phyloP scores from a whole-genome alignment of 2,329 filamentous ascomycete species.

The Diaporthe longicolla region DNA sequence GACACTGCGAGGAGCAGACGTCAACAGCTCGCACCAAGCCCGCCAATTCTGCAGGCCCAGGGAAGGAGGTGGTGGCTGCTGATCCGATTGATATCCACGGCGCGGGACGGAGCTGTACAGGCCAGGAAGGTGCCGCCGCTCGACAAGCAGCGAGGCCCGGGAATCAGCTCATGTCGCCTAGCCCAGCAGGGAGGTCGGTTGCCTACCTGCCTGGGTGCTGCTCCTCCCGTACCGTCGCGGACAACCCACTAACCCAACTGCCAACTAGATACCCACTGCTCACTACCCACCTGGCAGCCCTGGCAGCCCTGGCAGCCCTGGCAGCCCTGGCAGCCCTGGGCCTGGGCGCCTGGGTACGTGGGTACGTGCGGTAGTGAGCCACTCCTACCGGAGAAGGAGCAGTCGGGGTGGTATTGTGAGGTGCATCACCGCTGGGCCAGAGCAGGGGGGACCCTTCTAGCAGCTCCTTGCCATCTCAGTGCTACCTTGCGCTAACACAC shows the following conservation, averaged over 20 bases:
- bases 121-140: constrained; percentile 6
- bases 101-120: not conserved
- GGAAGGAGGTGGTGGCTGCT: not conserved
- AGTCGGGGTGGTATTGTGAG: not conserved
- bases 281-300: too few species aligned
- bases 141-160: not conserved
- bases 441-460: constrained; percentile 28
- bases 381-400: not conserved
- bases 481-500: constrained; percentile 1
- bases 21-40: constrained; percentile 18
- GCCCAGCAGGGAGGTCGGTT: constrained; percentile 5
- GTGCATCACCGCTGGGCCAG: not conserved
- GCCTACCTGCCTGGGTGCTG: not conserved
- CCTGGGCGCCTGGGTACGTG: not conserved
- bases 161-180: constrained; percentile 22
- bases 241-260: too few species aligned
- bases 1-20: constrained; percentile 23
- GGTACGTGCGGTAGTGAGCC: not conserved
- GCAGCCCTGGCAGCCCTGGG: too few species aligned
- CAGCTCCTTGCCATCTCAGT: constrained; percentile 13
- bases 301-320: too few species aligned
- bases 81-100: constrained; percentile 3
- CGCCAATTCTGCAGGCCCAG: constrained; percentile 11
- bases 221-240: too few species aligned
- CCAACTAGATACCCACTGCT: too few species aligned